These are phyloP conservation scores for Rossbeevera mucosa DNA, from an alignment of 768 basidiomycete species.

Conservation along the genomic window DNA sequence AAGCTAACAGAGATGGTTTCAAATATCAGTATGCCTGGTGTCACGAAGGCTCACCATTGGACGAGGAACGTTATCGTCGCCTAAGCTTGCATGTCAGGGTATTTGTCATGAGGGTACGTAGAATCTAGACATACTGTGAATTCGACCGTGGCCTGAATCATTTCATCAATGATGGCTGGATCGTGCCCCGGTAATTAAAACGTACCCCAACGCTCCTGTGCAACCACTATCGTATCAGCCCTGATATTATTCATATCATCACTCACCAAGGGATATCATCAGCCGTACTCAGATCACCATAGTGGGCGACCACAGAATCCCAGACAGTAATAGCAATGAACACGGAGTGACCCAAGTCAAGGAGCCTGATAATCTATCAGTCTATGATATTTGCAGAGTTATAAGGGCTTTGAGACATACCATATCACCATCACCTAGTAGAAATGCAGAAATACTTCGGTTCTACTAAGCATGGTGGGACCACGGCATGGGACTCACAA, in stretches of 20 bases:
- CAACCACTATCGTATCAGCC: background rate
- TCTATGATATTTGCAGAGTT: background rate
- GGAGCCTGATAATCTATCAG: slow-evolving; percentile 9
- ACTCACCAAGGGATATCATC: slow-evolving; percentile 23
- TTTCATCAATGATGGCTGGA: background rate
- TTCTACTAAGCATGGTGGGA: background rate
- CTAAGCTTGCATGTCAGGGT: slow-evolving; percentile 5
- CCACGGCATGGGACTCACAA: slow-evolving; percentile 12
- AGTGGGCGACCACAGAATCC: slow-evolving; percentile 20
- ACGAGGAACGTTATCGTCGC: slow-evolving; percentile 24
- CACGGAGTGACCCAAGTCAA: slow-evolving; percentile 25
- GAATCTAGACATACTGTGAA: slow-evolving; percentile 15
- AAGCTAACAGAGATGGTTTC: slow-evolving; percentile 12
- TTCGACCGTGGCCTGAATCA: slow-evolving; percentile 13
- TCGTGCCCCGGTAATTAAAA: background rate
- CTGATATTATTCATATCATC: too few species aligned
- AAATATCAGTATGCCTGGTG: background rate
- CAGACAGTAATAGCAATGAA: slow-evolving; percentile 20
- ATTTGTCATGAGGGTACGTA: background rate
- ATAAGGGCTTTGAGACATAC: slow-evolving; percentile 1
- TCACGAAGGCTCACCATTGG: slow-evolving; percentile 9
- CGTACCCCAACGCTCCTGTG: slow-evolving; percentile 24
- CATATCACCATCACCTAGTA: slow-evolving; percentile 22
- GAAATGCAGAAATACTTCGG: background rate
- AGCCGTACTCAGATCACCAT: slow-evolving; percentile 8